Evolutionary conservation across 495 filamentous ascomycete species (phyloP), one percentile per base, ranked within the genome.

Genomic region (Bacidia gigantensis): DNA sequence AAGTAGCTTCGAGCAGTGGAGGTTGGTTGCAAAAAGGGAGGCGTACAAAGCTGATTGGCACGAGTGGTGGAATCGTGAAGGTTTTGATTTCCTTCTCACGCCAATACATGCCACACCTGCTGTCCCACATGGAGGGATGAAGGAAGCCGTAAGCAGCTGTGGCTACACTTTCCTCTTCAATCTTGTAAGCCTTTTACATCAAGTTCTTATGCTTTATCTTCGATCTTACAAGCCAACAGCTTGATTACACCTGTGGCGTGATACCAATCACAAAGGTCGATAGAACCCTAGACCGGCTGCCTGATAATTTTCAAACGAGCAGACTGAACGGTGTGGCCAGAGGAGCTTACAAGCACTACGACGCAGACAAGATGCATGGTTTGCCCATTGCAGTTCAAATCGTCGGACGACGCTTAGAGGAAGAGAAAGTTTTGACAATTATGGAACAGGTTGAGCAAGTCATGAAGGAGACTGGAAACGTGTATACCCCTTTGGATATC

Each of bases 161-260:
- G 89, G 89, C 2, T 97, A 98, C 64, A 96, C 90, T 0, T 95
- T 98, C 63, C 69, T 98, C 50, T 98, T 90, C 73, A 98, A 96
- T 60, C 52, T 96, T 56, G 82, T 81, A 67, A 64, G 73, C 46
- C 11, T 5, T 22, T n/a, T n/a, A n/a, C 2, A 14, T 9, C 2
- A 14, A 0, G 12, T 3, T 11, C 23, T 10, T 5, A 12, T 5
- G 9, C 18, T 18, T 22, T 9, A 39, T 25, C n/a, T 24, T 3
- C 23, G 18, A 43, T 20, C 29, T 53, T 18, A 54, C 25, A 2
- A 9, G 7, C 21, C 2, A 38, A 49, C 45, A 82, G 72, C 73
- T 96, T 11, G 92, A 98, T 64, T 96, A 96, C 65, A 78, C 85
- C 0, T 76, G 78, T 17, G 90, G 92, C 39, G 81, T 96, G 23